Percentiles rank a stretch among this genome's conserved stretches.
Conservation (phyloP, 768 basidiomycete species). For the Mycena galericulata region DNA sequence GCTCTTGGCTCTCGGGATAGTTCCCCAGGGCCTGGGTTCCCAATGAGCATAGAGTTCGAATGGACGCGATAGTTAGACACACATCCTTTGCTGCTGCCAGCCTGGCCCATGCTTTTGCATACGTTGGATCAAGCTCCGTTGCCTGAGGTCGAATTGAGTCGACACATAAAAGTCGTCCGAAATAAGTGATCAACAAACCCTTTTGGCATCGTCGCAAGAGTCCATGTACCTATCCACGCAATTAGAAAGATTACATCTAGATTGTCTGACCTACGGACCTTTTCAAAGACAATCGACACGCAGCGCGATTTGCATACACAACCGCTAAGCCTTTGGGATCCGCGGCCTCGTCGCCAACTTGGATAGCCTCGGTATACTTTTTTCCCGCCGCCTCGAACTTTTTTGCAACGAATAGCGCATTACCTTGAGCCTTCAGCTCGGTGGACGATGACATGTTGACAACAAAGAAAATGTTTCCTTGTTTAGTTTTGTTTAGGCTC, state of each 20-base stretch:
- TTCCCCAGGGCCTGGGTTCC: conserved; percentile 22
- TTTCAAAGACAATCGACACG: conserved; percentile 23
- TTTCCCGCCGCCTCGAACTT: conserved; percentile 19
- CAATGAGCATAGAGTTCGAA: neutral
- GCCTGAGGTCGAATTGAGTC: conserved; percentile 28
- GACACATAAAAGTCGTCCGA: too few species aligned
- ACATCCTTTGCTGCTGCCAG: conserved; percentile 37
- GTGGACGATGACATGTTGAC: conserved; percentile 16
- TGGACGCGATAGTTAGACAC: neutral
- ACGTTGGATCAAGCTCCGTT: conserved; percentile 36
- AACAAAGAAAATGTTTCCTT: too few species aligned
- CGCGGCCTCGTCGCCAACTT: conserved; percentile 2
- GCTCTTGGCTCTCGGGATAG: conserved; percentile 1
- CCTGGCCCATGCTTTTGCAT: conserved; percentile 36
- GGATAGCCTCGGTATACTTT: conserved; percentile 31
- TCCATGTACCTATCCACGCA: conserved; percentile 32
- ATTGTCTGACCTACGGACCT: conserved; percentile 8
- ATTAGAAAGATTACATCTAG: neutral
- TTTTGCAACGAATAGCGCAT: conserved; percentile 25
- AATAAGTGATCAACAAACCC: conserved; percentile 24
- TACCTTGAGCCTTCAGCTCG: conserved; percentile 27
- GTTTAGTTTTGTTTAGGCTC: too few species aligned
- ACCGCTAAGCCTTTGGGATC: conserved; percentile 27
- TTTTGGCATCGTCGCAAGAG: conserved; percentile 30
- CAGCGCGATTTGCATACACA: conserved; percentile 32